Conservation (phyloP, 1,139 yeast species). For the Scheffersomyces quercinus region DNA sequence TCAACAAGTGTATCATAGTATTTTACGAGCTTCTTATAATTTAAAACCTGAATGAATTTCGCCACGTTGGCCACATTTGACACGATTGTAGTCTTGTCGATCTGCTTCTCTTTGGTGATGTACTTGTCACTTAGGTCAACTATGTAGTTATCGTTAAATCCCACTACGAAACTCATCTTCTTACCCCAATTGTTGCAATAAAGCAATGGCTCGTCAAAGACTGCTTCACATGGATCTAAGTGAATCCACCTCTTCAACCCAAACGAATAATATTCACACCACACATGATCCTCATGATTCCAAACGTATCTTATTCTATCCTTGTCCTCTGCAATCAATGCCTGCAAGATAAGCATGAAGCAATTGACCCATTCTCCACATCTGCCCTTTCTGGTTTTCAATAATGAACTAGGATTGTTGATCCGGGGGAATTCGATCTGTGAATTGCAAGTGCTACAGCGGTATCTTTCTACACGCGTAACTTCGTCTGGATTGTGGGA, state of each 20-base stretch:
- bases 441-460: conserved; percentile 52
- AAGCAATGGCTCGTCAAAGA: conserved; percentile 76
- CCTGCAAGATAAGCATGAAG: conserved; percentile 67
- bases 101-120: conserved; percentile 51
- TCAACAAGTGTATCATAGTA: not conserved
- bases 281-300: conserved; percentile 93
- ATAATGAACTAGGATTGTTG: conserved; percentile 62
- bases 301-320: conserved; percentile 60
- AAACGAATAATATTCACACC: conserved; percentile 86
- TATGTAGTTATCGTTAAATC: conserved; percentile 60
- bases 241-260: conserved; percentile 75
- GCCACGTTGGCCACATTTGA: conserved; percentile 40
- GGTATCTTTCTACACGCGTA: conserved; percentile 56
- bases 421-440: conserved; percentile 71
- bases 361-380: conserved; percentile 98
- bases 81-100: conserved; percentile 50
- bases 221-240: conserved; percentile 84
- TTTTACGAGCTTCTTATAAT: conserved; percentile 17
- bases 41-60: conserved; percentile 35
- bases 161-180: conserved; percentile 84
- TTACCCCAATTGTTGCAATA: conserved; percentile 91
- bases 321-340: conserved; percentile 33
- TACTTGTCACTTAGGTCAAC: conserved; percentile 73
- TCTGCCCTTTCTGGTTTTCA: conserved; percentile 68
- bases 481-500: conserved; percentile 31